Conservation (phyloP, 176 grass and related monocot species). For the Oryza coarctata region DNA sequence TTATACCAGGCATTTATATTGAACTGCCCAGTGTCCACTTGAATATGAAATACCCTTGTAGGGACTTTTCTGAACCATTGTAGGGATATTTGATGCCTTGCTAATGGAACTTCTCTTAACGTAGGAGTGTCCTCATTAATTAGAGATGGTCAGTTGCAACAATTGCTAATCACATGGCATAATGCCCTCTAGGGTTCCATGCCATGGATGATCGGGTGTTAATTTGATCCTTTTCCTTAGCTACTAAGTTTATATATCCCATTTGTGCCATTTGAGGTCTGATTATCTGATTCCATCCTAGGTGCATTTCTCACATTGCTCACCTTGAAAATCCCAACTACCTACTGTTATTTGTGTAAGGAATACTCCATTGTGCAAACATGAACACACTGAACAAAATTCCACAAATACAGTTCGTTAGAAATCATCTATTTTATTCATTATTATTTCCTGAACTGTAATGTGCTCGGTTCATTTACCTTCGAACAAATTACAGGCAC, state of each 20-base stretch:
- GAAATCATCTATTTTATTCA: background rate
- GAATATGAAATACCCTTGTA: background rate
- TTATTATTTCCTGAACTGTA: background rate
- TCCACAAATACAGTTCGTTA: constrained; percentile 13
- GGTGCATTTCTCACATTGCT: constrained; percentile 23
- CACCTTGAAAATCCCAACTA: constrained; percentile 6
- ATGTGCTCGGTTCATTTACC: constrained; percentile 13
- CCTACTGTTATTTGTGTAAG: background rate
- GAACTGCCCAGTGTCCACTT: background rate
- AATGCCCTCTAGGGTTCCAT: background rate
- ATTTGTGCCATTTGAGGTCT: constrained; percentile 16
- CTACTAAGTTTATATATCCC: constrained; percentile 12
- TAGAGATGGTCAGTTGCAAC: background rate
- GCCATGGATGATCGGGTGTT: background rate
- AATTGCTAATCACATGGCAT: background rate
- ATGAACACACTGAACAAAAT: constrained; percentile 5
- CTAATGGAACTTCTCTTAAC: constrained; percentile 3
- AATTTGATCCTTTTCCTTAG: background rate
- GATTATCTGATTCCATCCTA: background rate
- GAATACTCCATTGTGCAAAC: constrained; percentile 10
- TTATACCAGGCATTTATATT: background rate
- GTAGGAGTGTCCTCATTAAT: constrained; percentile 7
- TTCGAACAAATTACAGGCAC: background rate
- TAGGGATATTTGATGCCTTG: constrained; percentile 7
- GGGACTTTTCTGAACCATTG: no score